Evolutionary conservation across 208 protist species (phyloP), one percentile per base, ranked within the genome.

Genomic region (Acanthamoeba sp.): DNA sequence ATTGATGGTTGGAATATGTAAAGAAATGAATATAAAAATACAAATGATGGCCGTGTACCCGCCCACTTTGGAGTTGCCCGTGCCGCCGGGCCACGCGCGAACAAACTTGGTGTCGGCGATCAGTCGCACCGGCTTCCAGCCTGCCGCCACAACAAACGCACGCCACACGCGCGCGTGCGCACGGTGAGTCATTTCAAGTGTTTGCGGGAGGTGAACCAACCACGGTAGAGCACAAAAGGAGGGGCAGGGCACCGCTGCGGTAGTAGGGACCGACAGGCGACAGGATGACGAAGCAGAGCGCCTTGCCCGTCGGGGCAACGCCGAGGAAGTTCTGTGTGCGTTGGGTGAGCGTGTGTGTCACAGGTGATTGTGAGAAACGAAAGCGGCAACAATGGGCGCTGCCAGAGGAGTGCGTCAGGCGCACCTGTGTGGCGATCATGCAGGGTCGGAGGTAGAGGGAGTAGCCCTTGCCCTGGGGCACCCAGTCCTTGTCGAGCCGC

Each of bases 191-290:
- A n/a, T n/a, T n/a, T n/a, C n/a, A n/a, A n/a, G n/a, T n/a, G n/a
- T n/a, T n/a, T n/a, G n/a, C n/a, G n/a, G n/a, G n/a, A n/a, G n/a
- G n/a, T n/a, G n/a, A n/a, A n/a, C n/a, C n/a, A n/a, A n/a, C n/a
- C n/a, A n/a, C n/a, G n/a, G n/a, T n/a, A n/a, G n/a, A n/a, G n/a
- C n/a, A n/a, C n/a, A n/a, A n/a, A 64, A 64, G 38, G 16, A 34
- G 7, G 22, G 92, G 36, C n/a, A 62, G 76, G 45, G 96, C 91
- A n/a, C 95, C 96, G n/a, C 80, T 96, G 48, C 96, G 95, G 95
- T 99, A 99, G 95, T 99, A 99, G 59, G 99, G 98, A 10, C 99
- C 99, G n/a, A 99, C 98, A 50, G 99, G 99, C 38, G 98, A 99
- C 5, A 97, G 96, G 85, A 99, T 99, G 22, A 99, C 96, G 96